phyloP scores from a whole-genome alignment of 768 basidiomycete genomes.

The Lentinula sp. region DNA sequence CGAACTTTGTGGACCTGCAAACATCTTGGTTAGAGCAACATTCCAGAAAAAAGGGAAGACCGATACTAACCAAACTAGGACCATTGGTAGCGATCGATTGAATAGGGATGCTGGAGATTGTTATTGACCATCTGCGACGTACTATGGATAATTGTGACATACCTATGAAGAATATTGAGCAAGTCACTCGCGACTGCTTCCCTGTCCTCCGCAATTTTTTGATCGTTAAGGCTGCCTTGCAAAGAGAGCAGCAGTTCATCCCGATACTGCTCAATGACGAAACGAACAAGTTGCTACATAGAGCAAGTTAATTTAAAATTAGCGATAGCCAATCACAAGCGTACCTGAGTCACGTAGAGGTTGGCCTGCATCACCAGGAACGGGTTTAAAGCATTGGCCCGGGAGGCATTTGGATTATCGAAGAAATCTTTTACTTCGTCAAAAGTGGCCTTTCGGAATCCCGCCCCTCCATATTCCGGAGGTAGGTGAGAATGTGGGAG shows the following conservation, averaged over 20 bases:
- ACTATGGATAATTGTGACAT: slow-evolving; percentile 7
- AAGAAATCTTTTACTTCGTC: slow-evolving; percentile 89
- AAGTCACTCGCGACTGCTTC: slow-evolving; percentile 86
- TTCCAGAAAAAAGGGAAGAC: background rate
- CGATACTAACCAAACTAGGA: slow-evolving; percentile 57
- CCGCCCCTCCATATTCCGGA: slow-evolving; percentile 60
- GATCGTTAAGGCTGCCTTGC: slow-evolving; percentile 59
- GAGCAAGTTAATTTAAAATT: background rate
- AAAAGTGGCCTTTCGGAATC: slow-evolving; percentile 78
- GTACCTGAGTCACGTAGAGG: slow-evolving; percentile 85
- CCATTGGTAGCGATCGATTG: slow-evolving; percentile 90
- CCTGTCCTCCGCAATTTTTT: slow-evolving; percentile 61
- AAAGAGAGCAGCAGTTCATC: slow-evolving; percentile 73
- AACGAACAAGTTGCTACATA: slow-evolving; percentile 83
- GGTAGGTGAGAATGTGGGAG: slow-evolving; percentile 43
- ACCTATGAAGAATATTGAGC: slow-evolving; percentile 81
- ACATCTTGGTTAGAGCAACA: background rate
- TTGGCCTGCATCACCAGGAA: slow-evolving; percentile 93
- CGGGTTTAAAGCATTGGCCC: slow-evolving; percentile 81
- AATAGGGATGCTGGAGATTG: slow-evolving; percentile 67
- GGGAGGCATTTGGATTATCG: slow-evolving; percentile 82
- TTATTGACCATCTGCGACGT: slow-evolving; percentile 5
- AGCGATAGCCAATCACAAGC: slow-evolving; percentile 10
- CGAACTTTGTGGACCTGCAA: slow-evolving; percentile 84
- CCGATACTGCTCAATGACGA: slow-evolving; percentile 88